These are phyloP conservation scores for Plasmodium sp. DNA, from an alignment of 169 alveolate species.

Conservation along the genomic window DNA sequence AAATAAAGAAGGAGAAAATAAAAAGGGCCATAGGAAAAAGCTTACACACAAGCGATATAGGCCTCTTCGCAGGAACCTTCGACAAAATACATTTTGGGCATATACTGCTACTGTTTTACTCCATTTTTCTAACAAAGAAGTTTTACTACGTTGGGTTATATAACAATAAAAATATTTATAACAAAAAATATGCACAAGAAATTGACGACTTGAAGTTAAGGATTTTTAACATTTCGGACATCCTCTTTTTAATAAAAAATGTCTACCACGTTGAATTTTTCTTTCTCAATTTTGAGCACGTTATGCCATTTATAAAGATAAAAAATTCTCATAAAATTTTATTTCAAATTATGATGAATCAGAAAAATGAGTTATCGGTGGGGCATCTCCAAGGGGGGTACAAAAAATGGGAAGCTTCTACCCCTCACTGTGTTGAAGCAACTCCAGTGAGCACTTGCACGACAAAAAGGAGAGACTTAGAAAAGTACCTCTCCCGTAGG, in stretches of 20 bases:
- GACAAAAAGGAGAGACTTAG: not conserved
- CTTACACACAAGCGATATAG: slow-evolving; percentile 56
- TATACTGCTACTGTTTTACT: slow-evolving; percentile 45
- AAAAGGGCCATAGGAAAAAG: slow-evolving; percentile 33
- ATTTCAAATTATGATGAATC: slow-evolving; percentile 14
- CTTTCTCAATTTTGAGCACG: slow-evolving; percentile 28
- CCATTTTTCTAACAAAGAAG: slow-evolving; percentile 40
- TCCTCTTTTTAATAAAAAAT: slow-evolving; percentile 54
- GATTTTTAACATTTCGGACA: slow-evolving; percentile 26
- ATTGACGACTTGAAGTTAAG: slow-evolving; percentile 69
- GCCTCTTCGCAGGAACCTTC: slow-evolving; percentile 71
- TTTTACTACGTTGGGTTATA: slow-evolving; percentile 62
- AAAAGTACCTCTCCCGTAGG: slow-evolving; percentile 8
- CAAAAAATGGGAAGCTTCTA: not conserved
- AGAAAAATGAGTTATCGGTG: not conserved
- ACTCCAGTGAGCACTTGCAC: not conserved
- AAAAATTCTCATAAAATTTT: slow-evolving; percentile 66
- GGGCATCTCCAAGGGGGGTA: not conserved
- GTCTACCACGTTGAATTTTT: slow-evolving; percentile 39
- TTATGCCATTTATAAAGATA: slow-evolving; percentile 52
- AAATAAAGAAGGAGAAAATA: slow-evolving; percentile 49
- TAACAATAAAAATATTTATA: slow-evolving; percentile 56
- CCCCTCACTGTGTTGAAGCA: not conserved
- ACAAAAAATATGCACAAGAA: slow-evolving; percentile 66
- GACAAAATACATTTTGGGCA: slow-evolving; percentile 71